Base-by-base conservation (phyloP, 768 basidiomycete genomes). In the Gymnopilus junonius region DNA sequence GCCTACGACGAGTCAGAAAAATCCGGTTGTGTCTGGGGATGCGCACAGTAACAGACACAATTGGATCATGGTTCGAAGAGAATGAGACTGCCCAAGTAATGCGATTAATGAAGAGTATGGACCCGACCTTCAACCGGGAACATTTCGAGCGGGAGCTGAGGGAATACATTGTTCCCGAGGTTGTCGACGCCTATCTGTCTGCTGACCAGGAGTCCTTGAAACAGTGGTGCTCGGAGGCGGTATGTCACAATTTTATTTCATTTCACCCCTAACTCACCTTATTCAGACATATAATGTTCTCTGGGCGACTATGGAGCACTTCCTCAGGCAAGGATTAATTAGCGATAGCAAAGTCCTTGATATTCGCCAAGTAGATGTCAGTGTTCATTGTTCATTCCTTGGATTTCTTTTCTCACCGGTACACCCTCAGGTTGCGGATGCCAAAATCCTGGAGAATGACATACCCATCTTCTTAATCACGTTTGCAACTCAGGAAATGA, bases 1-100 rank as follows among this genome's bases (percentile, higher is more conserved):
- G 80, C 86, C 25, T 99, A 90, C 72, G 89, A 95, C 69, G 95
- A 98, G 69, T 97, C 95, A 2, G 97, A 99, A 74, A n/a, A 91
- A 96, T 71, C 92, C 95, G 5, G 80, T 97, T 58, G 83, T 99
- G 27, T 85, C 88, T 4, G 87, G 89, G n/a, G 15, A 72, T 97
- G 59, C 91, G 97, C 39, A 83, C 86, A 7, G 90, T 97, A 54
- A 96, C 95, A 1, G 83, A 89, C 43, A 91, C 91, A 0, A 83
- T 99, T 55, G 94, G 93, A 2, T 87, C 90, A 2, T 94, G 91
- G 89, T 94, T 95, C 70, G 97, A 99, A 62, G 97, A 99, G 80
- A 99, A 93, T 72, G 97, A 99, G 80, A 95, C 91, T 48, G 97
- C 97, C n/a, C 92, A 93, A 74, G 97, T 99, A 31, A 88, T 91